Evolutionary conservation across 1,284 basidiomycete genomes (phyloP).

Genomic region (Leccinum variabile): DNA sequence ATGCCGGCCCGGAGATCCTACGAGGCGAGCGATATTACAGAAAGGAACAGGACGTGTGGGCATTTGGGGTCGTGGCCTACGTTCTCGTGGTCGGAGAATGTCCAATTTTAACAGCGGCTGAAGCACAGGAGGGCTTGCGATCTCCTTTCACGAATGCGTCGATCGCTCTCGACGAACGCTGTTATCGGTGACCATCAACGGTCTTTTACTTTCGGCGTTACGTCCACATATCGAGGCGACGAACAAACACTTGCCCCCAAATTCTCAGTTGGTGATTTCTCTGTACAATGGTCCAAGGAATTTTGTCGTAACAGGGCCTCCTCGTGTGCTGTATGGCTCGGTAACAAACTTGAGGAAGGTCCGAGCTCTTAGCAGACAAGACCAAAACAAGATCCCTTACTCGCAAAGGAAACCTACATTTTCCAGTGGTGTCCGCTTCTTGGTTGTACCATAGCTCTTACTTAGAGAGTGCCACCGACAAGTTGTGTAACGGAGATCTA

Average conservation of each 20-base stretch:
- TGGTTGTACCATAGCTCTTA: slow-evolving; percentile 95
- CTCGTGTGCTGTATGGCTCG: slow-evolving; percentile 91
- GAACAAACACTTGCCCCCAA: slow-evolving; percentile 80
- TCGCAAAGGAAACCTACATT: slow-evolving; percentile 96
- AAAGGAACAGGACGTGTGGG: slow-evolving; percentile 98
- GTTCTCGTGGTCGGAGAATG: slow-evolving; percentile 96
- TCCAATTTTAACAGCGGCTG: slow-evolving; percentile 85
- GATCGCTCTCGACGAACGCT: slow-evolving; percentile 74
- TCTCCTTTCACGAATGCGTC: slow-evolving; percentile 74
- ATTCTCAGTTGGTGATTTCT: slow-evolving; percentile 83
- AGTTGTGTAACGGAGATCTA: slow-evolving; percentile 75
- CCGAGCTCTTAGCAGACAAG: slow-evolving; percentile 82
- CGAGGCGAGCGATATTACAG: slow-evolving; percentile 93
- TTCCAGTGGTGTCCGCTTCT: slow-evolving; percentile 74
- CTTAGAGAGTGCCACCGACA: slow-evolving; percentile 75
- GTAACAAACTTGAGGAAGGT: slow-evolving; percentile 89
- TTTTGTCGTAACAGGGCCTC: slow-evolving; percentile 92
- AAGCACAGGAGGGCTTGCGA: slow-evolving; percentile 76
- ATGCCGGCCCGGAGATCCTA: slow-evolving; percentile 95
- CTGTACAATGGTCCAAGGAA: slow-evolving; percentile 91
- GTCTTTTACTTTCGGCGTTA: slow-evolving; percentile 61
- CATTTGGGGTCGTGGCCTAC: slow-evolving; percentile 96
- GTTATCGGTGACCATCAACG: slow-evolving; percentile 44
- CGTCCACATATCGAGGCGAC: slow-evolving; percentile 85
- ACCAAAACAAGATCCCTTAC: slow-evolving; percentile 93